phyloP scores from a whole-genome alignment of 2,329 filamentous ascomycete species.

The Clonostachys chloroleuca region DNA sequence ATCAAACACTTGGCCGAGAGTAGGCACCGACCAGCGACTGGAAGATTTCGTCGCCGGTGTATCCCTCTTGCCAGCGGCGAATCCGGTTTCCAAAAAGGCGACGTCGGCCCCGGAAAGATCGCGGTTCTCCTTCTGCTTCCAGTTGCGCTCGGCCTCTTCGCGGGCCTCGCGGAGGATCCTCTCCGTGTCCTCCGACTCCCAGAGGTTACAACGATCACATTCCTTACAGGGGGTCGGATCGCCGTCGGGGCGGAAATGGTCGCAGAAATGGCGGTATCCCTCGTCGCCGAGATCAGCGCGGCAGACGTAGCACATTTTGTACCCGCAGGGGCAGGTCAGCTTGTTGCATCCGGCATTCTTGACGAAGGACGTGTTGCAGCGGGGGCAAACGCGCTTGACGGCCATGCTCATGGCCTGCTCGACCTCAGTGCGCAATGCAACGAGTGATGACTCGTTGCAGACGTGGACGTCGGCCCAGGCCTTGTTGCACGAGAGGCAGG shows the following conservation, averaged over 20 bases:
- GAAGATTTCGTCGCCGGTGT: constrained; percentile 1
- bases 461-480: constrained; percentile 85
- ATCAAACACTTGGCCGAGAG: constrained; percentile 38
- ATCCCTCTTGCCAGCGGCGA: constrained; percentile 16
- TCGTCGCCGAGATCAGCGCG: constrained; percentile 69
- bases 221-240: constrained; percentile 68
- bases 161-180: constrained; percentile 63
- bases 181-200: constrained; percentile 72
- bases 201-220: constrained; percentile 77
- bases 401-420: constrained; percentile 92
- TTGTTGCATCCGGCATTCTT: constrained; percentile 96
- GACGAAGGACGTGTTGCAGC: constrained; percentile 87
- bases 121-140: constrained; percentile 61
- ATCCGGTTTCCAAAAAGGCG: constrained; percentile 51
- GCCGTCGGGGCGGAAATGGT: constrained; percentile 83
- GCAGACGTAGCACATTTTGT: constrained; percentile 97
- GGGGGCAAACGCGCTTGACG: constrained; percentile 90
- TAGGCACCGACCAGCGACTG: constrained; percentile 24
- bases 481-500: constrained; percentile 79
- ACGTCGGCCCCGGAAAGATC: constrained; percentile 51
- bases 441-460: constrained; percentile 79
- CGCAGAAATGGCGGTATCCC: constrained; percentile 92
- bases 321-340: constrained; percentile 90
- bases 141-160: constrained; percentile 66
- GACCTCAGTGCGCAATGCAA: constrained; percentile 81